Evolutionary conservation across 192 early-diverging fungal genomes (phyloP).

Genomic region (Coemansia sp.): DNA sequence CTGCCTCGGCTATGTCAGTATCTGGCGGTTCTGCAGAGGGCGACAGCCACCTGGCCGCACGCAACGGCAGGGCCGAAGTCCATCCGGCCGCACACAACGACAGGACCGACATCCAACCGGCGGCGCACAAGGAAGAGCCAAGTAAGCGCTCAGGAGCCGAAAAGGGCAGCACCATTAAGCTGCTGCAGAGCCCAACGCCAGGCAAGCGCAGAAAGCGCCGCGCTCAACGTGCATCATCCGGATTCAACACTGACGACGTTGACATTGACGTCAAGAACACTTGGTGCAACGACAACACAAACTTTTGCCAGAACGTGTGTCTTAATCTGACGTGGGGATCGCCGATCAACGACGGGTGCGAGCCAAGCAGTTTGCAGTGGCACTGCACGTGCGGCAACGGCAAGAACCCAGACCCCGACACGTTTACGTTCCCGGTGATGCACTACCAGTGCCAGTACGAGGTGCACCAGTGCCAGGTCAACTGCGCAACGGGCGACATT

Average conservation of each 20-base stretch:
- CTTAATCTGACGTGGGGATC: slow-evolving; percentile 54
- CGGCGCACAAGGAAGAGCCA: neutral
- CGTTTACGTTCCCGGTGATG: slow-evolving; percentile 56
- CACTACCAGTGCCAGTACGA: slow-evolving; percentile 53
- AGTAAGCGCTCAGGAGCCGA: neutral
- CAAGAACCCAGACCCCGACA: slow-evolving; percentile 53
- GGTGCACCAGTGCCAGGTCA: slow-evolving; percentile 53
- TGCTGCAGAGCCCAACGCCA: slow-evolving; percentile 18
- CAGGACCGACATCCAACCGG: neutral
- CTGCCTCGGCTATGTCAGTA: slow-evolving; percentile 22
- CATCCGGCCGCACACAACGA: neutral
- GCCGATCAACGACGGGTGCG: slow-evolving; percentile 53
- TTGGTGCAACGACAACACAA: slow-evolving; percentile 56
- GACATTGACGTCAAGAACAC: slow-evolving; percentile 46
- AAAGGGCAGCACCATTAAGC: slow-evolving; percentile 19
- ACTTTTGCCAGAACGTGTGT: slow-evolving; percentile 57
- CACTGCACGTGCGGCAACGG: slow-evolving; percentile 55
- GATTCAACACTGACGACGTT: slow-evolving; percentile 38
- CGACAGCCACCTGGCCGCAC: neutral
- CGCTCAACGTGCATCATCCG: slow-evolving; percentile 28
- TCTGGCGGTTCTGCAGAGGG: slow-evolving; percentile 8
- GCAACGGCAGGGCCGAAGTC: neutral
- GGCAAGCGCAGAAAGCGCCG: slow-evolving; percentile 28
- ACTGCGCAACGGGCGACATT: slow-evolving; percentile 55
- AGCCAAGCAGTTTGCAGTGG: slow-evolving; percentile 41